A percentile compares a stretch with the other conserved stretches of the same genome.
Conservation (phyloP, 2,329 filamentous ascomycete species). For the Ophiocordyceps unilateralis region DNA sequence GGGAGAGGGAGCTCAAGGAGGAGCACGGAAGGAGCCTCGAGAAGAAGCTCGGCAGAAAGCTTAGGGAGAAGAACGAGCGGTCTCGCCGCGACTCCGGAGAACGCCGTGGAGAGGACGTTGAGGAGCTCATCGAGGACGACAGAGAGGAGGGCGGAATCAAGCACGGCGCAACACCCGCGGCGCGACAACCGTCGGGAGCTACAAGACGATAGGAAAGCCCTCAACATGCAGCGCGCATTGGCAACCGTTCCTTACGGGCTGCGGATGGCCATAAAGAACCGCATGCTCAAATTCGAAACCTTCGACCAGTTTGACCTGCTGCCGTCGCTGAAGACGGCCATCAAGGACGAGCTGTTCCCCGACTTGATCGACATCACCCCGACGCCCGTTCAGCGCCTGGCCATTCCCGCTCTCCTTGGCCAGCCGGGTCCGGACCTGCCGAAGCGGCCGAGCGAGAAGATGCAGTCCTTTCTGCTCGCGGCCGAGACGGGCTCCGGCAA, state of each 20-base stretch:
- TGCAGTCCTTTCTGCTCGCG: conserved; percentile 54
- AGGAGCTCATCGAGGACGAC: neutral
- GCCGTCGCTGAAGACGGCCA: conserved; percentile 51
- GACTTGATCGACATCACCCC: conserved; percentile 61
- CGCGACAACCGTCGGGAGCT: neutral
- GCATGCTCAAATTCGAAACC: conserved; percentile 49
- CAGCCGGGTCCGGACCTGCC: conserved; percentile 18
- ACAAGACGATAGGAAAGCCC: conserved; percentile 42
- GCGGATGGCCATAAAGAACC: conserved; percentile 31
- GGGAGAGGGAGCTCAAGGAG: neutral
- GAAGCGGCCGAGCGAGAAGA: conserved; percentile 22
- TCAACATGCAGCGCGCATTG: conserved; percentile 84
- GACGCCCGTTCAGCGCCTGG: conserved; percentile 77
- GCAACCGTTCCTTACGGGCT: conserved; percentile 60
- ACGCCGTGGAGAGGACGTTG: neutral
- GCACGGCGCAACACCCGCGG: neutral
- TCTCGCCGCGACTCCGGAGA: neutral
- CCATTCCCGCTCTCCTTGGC: conserved; percentile 65
- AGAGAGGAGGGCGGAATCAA: conserved; percentile 2
- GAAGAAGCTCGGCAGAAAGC: neutral
- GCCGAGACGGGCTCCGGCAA: conserved; percentile 97
- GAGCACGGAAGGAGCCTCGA: neutral
- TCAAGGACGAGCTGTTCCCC: conserved; percentile 56
- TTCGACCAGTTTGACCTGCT: conserved; percentile 72
- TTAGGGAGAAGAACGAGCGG: conserved; percentile 5